phyloP scores from a whole-genome alignment of 1,284 basidiomycete genomes.

The Puccinia polysora region DNA sequence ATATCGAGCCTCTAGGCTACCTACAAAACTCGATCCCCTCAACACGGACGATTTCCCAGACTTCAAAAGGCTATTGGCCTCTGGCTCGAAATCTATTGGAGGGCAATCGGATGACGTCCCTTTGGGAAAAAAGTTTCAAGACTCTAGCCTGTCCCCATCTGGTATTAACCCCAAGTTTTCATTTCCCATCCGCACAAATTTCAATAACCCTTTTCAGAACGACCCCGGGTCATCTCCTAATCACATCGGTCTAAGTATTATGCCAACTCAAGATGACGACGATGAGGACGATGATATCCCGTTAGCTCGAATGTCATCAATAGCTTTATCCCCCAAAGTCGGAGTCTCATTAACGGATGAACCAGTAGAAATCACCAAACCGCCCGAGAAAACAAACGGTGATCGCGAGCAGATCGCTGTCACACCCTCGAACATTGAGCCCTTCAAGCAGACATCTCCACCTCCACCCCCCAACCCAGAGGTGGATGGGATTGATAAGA shows the following conservation, averaged over 20 bases:
- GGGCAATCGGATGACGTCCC: conserved; percentile 30
- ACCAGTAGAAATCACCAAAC: too few relatives aligned
- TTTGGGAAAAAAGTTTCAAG: conserved; percentile 12
- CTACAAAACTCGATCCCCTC: not conserved
- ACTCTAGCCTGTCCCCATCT: conserved; percentile 3
- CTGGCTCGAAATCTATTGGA: conserved; percentile 16
- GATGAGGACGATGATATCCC: conserved; percentile 37
- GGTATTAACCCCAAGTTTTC: conserved; percentile 21
- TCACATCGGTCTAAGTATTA: not conserved
- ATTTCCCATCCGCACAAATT: not conserved
- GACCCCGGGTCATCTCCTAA: not conserved
- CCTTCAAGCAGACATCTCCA: not conserved
- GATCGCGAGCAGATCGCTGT: not conserved
- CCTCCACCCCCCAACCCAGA: conserved; percentile 2
- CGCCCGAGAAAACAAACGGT: not conserved
- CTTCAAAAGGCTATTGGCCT: not conserved
- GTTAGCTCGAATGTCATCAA: conserved; percentile 25
- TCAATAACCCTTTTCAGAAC: conserved; percentile 14
- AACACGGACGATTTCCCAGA: not conserved
- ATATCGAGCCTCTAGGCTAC: conserved; percentile 26
- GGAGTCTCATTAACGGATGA: not conserved
- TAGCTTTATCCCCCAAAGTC: not conserved
- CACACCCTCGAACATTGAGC: not conserved
- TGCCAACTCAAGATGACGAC: conserved; percentile 18
- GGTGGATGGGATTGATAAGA: conserved; percentile 4